Evolutionary conservation across 305 asterid species (phyloP).

Genomic region (Fraxinus greggii): DNA sequence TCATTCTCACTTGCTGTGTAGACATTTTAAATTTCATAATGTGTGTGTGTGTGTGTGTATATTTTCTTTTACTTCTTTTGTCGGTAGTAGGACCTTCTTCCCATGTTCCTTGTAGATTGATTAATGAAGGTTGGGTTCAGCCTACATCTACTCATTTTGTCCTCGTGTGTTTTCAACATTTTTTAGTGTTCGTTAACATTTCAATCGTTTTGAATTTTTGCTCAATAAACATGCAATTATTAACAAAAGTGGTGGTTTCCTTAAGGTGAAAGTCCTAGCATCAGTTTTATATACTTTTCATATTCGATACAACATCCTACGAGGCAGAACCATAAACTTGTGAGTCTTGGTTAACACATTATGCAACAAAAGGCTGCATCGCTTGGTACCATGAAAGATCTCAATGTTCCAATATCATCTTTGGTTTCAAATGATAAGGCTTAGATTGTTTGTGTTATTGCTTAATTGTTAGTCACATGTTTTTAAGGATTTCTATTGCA

Average conservation of each 20-base stretch:
- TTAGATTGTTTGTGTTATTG: neutral
- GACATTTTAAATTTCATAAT: neutral
- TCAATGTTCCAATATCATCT: neutral
- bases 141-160: slow-evolving; percentile 13
- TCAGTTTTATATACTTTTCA: neutral
- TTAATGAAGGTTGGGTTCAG: neutral
- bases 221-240: neutral
- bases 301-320: neutral
- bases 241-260: neutral
- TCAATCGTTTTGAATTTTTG: neutral
- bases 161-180: neutral
- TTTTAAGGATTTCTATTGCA: neutral
- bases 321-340: neutral
- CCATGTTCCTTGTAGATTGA: neutral
- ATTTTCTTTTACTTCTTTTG: slow-evolving; percentile 2
- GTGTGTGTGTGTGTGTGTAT: neutral
- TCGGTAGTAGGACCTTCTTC: slow-evolving; percentile 9
- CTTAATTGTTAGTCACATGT: neutral
- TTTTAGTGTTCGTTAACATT: neutral
- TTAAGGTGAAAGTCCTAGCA: neutral
- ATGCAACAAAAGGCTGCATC: neutral
- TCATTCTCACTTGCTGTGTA: neutral
- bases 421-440: neutral
- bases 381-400: neutral
- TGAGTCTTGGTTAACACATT: neutral